Evolutionary conservation across 805 yeast genomes (phyloP), one percentile per base, ranked within the genome.

Genomic region (Cyberlindnera galapagoensis): DNA sequence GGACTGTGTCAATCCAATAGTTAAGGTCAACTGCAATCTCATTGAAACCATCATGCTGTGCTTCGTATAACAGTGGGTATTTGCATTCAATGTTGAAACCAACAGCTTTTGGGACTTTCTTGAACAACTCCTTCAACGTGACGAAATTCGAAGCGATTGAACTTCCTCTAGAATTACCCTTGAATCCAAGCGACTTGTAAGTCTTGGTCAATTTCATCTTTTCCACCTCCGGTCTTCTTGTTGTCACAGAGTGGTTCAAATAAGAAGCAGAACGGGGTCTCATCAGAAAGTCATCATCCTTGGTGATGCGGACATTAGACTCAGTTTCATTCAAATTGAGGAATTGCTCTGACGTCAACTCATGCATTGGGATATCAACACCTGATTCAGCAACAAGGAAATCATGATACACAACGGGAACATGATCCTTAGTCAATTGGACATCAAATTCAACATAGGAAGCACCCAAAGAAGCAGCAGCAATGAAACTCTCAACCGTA

Each of bases 391-490:
- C 94, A 30, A 90, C 96, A 26, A 85, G 56, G 52, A 90, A 90
- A 54, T 90, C 97, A 56, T 90, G 97, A 51, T 90, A 90, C 18
- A 90, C 82, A 6, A 90, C 97, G 3, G 97, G 97, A 9, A 85
- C 77, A 43, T 67, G 67, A 56, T 90, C 97, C 52, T 87, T 86
- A 11, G 97, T 90, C 45, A 90, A 64, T 54, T 90, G 97, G 28
- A 90, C 97, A 58, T 90, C 97, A 54, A 90, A 90, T 59, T 90
- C 97, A 32, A 90, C 97, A 51, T 90, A 90, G 3, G 94, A 80
- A 1, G 97, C 97, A 24, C 97, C 97, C 43, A 90, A 63, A 3
- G 94, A 86, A 0, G 97, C 95, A 0, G 97, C 97, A 9, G 95
- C 94, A 52, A 90, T 82, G 49, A 90, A 90, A 0, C 95, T 83